These are phyloP conservation scores for Diversispora eburnea DNA, from an alignment of 192 early-diverging fungal genomes.

Conservation along the genomic window DNA sequence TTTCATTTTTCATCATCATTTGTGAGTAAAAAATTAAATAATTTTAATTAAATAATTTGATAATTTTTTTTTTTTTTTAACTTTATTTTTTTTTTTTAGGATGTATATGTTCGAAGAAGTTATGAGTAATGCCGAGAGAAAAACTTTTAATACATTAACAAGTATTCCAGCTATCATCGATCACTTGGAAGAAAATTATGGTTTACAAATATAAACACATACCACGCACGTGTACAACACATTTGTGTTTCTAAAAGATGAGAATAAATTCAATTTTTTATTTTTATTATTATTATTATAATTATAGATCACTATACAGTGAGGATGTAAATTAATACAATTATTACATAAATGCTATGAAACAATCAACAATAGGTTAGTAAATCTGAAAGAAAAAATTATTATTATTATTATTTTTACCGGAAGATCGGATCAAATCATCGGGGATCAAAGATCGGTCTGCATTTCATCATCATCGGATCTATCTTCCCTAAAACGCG, in stretches of 20 bases:
- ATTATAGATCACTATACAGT: too few species aligned
- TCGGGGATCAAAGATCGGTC: neutral
- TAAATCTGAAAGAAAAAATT: too few species aligned
- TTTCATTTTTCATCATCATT: slow-evolving; percentile 90
- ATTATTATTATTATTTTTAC: too few species aligned
- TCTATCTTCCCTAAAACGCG: slow-evolving; percentile 40
- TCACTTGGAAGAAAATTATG: slow-evolving; percentile 63
- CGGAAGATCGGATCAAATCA: neutral
- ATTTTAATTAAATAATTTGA: neutral
- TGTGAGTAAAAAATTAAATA: slow-evolving; percentile 34
- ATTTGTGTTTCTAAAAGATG: too few species aligned
- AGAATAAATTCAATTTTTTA: too few species aligned
- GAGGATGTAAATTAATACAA: too few species aligned
- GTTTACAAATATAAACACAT: slow-evolving; percentile 8
- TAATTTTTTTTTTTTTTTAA: neutral
- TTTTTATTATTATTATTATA: too few species aligned
- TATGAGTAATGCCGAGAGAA: slow-evolving; percentile 79
- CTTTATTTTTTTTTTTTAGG: neutral
- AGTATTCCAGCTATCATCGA: slow-evolving; percentile 77
- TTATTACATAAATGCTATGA: too few species aligned
- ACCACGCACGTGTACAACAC: too few species aligned
- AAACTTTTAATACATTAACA: slow-evolving; percentile 82
- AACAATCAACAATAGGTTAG: too few species aligned
- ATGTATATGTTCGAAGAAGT: slow-evolving; percentile 90
- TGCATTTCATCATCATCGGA: slow-evolving; percentile 40